These are phyloP conservation scores for Yamadazyma phyllophila DNA, from an alignment of 805 yeast species.

Conservation along the genomic window DNA sequence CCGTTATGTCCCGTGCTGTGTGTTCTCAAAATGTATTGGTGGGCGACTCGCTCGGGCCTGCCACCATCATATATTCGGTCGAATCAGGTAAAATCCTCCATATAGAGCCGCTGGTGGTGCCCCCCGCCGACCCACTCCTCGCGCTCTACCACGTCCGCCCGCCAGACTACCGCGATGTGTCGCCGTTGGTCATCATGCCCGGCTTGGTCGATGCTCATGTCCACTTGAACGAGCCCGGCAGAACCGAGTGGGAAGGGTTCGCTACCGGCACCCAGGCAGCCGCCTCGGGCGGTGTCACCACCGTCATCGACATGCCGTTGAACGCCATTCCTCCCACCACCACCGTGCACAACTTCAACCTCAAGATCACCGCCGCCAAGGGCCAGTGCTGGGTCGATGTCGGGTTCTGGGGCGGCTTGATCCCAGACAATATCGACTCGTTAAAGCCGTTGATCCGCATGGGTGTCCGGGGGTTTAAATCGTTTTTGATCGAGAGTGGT, in stretches of 20 bases:
- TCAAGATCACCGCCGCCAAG: conserved; percentile 74
- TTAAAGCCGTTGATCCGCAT: conserved; percentile 72
- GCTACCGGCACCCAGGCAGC: conserved; percentile 96
- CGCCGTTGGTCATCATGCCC: conserved; percentile 72
- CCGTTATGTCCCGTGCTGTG: conserved; percentile 57
- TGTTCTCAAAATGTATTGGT: conserved; percentile 59
- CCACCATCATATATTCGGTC: conserved; percentile 61
- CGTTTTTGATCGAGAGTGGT: conserved; percentile 91
- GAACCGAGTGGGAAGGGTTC: conserved; percentile 98
- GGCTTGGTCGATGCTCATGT: conserved; percentile 94
- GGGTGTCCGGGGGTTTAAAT: conserved; percentile 94
- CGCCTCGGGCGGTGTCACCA: conserved; percentile 94
- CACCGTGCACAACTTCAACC: conserved; percentile 67
- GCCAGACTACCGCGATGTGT: conserved; percentile 47
- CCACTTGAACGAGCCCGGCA: conserved; percentile 94
- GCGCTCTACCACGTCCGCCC: conserved; percentile 37
- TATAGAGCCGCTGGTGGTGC: conserved; percentile 35
- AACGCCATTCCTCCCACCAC: conserved; percentile 97
- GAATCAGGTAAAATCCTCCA: conserved; percentile 53
- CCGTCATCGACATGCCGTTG: conserved; percentile 93
- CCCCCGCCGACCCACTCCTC: conserved; percentile 39
- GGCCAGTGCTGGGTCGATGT: conserved; percentile 89
- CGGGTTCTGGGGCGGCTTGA: conserved; percentile 95
- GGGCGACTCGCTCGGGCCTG: conserved; percentile 47
- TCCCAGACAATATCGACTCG: conserved; percentile 72